Evolutionary conservation across 768 basidiomycete genomes (phyloP).

Genomic region (Amanita rimosa): DNA sequence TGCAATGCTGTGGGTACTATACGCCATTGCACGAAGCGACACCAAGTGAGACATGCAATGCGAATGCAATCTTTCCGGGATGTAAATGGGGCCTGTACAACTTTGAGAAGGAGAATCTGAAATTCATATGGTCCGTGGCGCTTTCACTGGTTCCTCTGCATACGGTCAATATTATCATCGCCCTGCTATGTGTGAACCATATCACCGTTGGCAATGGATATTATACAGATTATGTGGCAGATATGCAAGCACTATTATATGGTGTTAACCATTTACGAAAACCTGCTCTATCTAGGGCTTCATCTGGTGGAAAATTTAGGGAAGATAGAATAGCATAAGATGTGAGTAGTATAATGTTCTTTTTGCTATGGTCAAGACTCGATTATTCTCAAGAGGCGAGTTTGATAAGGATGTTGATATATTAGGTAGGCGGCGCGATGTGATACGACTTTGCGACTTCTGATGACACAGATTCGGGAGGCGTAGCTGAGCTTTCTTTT

Average conservation of each 20-base stretch:
- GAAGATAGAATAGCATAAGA: conserved; percentile 12
- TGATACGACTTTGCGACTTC: too few relatives aligned
- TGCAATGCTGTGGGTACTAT: conserved; percentile 59
- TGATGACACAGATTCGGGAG: too few relatives aligned
- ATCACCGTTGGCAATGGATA: conserved; percentile 28
- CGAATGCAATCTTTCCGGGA: conserved; percentile 50
- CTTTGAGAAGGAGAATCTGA: conserved; percentile 40
- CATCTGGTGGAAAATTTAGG: conserved; percentile 13
- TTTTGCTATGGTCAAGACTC: neutral
- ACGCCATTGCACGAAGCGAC: conserved; percentile 48
- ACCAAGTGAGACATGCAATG: conserved; percentile 47
- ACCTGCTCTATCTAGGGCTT: conserved; percentile 13
- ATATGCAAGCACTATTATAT: neutral
- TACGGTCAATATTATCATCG: conserved; percentile 43
- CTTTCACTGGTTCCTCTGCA: conserved; percentile 53
- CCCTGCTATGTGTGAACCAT: conserved; percentile 61
- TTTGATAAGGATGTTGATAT: too few relatives aligned
- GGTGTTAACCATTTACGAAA: conserved; percentile 7
- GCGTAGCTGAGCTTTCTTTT: too few relatives aligned
- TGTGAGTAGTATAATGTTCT: neutral
- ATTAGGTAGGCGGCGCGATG: too few relatives aligned
- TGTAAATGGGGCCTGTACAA: conserved; percentile 50
- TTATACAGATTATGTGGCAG: neutral
- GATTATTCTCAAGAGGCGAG: too few relatives aligned
- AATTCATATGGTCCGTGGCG: conserved; percentile 33